These are phyloP conservation scores for Cystoisospora suis DNA, from an alignment of 169 alveolate species.

Conservation along the genomic window DNA sequence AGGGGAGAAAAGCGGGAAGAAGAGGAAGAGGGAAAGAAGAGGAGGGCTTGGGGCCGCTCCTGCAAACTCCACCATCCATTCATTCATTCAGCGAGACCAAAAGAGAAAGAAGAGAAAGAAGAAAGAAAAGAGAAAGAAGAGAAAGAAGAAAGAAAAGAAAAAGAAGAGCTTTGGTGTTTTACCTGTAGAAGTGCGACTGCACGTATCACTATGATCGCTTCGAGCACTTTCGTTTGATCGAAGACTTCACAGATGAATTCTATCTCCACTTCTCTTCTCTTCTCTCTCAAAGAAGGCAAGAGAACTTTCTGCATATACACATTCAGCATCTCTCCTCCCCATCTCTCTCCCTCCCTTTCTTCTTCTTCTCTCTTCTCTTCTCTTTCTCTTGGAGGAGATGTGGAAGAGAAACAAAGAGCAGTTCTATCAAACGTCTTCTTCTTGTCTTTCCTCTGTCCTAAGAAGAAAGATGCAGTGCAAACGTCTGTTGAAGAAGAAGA, in stretches of 20 bases:
- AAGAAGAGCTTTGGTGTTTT: background rate
- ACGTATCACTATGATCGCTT: conserved; percentile 8
- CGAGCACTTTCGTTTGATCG: background rate
- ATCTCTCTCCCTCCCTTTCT: background rate
- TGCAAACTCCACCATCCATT: no score
- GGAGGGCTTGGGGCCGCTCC: no score
- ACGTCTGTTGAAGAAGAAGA: no score
- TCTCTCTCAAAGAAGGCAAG: background rate
- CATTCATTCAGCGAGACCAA: background rate
- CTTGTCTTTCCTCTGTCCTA: no score
- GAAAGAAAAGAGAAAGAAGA: no score
- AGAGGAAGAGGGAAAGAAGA: no score
- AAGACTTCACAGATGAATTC: background rate
- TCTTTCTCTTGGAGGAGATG: no score
- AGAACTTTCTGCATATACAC: background rate
- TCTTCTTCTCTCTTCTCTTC: background rate
- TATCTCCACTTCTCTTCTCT: background rate
- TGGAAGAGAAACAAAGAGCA: no score
- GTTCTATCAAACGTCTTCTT: no score
- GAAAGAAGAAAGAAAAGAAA: background rate
- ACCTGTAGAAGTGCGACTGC: conserved; percentile 33
- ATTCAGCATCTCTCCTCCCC: background rate
- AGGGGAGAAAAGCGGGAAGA: background rate
- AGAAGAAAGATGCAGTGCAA: no score
- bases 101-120: background rate